A percentile compares a stretch with the other conserved stretches of the same genome.
These are phyloP conservation scores for Gossypium bickii DNA, from an alignment of 345 rosid species.

Conservation along the genomic window DNA sequence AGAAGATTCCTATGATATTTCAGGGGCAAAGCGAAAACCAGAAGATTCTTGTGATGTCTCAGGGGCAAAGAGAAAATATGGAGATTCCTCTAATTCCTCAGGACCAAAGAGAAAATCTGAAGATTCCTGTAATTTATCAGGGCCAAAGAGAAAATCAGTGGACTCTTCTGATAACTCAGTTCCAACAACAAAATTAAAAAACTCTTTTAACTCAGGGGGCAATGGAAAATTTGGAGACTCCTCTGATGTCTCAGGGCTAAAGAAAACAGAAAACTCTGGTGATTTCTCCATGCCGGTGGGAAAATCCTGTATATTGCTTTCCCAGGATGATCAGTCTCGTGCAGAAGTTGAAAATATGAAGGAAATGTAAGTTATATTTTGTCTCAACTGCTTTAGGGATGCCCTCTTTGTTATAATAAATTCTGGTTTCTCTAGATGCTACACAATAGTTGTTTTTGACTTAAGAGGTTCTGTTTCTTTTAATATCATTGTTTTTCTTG, in stretches of 20 bases:
- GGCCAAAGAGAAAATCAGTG: slow-evolving; percentile 1
- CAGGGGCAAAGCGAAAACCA: background rate
- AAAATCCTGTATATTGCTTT: slow-evolving; percentile 55
- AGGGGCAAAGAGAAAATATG: background rate
- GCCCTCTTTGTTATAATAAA: slow-evolving; percentile 8
- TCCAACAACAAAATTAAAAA: background rate
- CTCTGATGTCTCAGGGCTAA: background rate
- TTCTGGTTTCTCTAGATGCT: slow-evolving; percentile 1
- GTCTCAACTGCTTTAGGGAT: slow-evolving; percentile 11
- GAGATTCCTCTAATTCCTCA: background rate
- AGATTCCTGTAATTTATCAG: background rate
- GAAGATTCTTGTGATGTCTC: background rate
- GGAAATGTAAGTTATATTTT: slow-evolving; percentile 53
- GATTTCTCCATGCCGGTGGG: slow-evolving; percentile 34
- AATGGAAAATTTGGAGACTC: slow-evolving; percentile 43
- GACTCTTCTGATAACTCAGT: background rate
- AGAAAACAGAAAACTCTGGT: background rate
- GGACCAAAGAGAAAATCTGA: background rate
- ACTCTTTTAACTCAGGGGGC: slow-evolving; percentile 19
- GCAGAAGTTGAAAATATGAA: slow-evolving; percentile 60
- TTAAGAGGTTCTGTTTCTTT: slow-evolving; percentile 12
- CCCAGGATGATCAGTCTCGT: slow-evolving; percentile 54
- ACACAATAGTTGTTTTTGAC: background rate
- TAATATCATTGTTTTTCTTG: background rate
- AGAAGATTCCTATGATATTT: slow-evolving; percentile 7